Percentiles rank a stretch among this genome's conserved stretches.
phyloP scores from a whole-genome alignment of 1,284 basidiomycete genomes.

The Moniliophthora roreri region DNA sequence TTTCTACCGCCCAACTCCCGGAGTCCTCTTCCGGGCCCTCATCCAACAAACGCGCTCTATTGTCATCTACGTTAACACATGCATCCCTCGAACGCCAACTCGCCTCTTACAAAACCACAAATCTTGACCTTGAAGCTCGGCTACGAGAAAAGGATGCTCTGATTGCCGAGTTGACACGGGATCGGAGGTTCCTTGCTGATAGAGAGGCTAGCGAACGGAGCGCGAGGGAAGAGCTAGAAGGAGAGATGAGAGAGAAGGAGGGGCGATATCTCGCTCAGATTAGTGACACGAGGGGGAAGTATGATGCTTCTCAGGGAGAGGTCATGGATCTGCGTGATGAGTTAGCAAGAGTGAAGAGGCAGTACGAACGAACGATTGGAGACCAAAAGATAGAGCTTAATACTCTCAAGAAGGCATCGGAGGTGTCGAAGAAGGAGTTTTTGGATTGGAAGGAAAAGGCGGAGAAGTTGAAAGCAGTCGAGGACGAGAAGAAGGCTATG shows the following conservation, averaged over 20 bases:
- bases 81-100: slow-evolving; percentile 64
- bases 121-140: slow-evolving; percentile 61
- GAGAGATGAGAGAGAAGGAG: slow-evolving; percentile 42
- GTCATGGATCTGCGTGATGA: background rate
- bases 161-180: slow-evolving; percentile 62
- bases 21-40: too few species aligned
- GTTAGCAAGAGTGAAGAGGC: background rate
- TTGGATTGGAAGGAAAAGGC: background rate
- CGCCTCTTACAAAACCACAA: slow-evolving; percentile 52
- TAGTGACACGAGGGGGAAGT: background rate
- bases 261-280: slow-evolving; percentile 36
- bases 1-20: too few species aligned
- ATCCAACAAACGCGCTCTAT: slow-evolving; percentile 30
- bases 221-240: slow-evolving; percentile 60
- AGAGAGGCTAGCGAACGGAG: slow-evolving; percentile 42
- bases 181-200: slow-evolving; percentile 61
- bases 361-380: background rate
- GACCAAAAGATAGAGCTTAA: background rate
- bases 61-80: slow-evolving; percentile 56
- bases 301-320: background rate
- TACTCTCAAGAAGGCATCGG: background rate
- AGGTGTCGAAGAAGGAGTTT: background rate
- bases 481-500: too few species aligned
- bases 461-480: background rate
- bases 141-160: slow-evolving; percentile 56